Base-by-base conservation (phyloP, 306 rosid species). In the Cucumis sativus region DNA sequence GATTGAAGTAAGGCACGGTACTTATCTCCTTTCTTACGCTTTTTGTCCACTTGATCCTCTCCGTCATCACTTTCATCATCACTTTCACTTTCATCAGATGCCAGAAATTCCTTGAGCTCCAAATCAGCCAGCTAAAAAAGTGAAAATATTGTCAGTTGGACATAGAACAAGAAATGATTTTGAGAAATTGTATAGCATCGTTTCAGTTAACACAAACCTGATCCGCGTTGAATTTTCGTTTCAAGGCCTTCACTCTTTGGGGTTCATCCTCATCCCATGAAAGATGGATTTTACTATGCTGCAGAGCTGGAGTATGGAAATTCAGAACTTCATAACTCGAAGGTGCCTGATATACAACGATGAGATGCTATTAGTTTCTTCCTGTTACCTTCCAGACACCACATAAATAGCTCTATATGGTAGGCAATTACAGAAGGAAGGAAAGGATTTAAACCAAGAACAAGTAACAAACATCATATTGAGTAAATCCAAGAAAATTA, bases 251-350 rank as follows among this genome's bases (percentile, higher is more conserved):
- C 52, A 67, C 89, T 63, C 93, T 88, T 47, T 77, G 88, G 1
- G 97, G 97, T 75, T 95, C 97, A 87, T 95, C 99, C 77, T 90
- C 97, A 63, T 95, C 99, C 97, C 97, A 95, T 51, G 99, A 82
- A 81, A 88, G 85, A 28, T 84, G 80, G 71, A 92, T 86, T 61
- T 83, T 87, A 90, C 90, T 89, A 45, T 89, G 96, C 81, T 95
- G 97, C 82, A 95, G 86, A 43, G 97, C 97, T 78, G 81, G 81
- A 40, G 98, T 87, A 55, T 89, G 89, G 82, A 95, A 95, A 85
- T 88, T 87, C 64, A 88, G 84, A 77, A 84, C 80, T 65, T 83
- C 87, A 75, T 95, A 91, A 77, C 82, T 87, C 81, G 90, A 81
- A 67, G 97, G 99, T 65, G 77, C 95, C 97, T 95, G 85, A 79